Percentiles rank a stretch among this genome's conserved stretches.
Conservation (phyloP, 305 asterid species). For the Petunia hybrid region DNA sequence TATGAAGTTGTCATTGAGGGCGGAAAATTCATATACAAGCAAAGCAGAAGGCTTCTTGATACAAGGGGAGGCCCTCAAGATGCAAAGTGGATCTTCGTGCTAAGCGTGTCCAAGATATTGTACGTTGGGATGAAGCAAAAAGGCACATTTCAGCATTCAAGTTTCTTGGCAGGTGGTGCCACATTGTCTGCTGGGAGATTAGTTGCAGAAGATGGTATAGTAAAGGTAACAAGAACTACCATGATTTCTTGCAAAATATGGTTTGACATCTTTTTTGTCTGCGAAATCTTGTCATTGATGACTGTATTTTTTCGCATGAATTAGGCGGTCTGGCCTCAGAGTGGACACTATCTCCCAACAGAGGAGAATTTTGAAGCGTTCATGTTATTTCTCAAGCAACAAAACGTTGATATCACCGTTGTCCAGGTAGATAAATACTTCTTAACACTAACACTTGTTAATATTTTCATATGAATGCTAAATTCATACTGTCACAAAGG, state of each 20-base stretch:
- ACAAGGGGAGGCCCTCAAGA: slow-evolving; percentile 67
- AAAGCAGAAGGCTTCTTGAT: slow-evolving; percentile 67
- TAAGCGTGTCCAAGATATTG: slow-evolving; percentile 67
- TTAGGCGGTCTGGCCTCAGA: slow-evolving; percentile 96
- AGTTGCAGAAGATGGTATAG: slow-evolving; percentile 72
- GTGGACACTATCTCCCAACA: slow-evolving; percentile 96
- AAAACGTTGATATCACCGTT: slow-evolving; percentile 60
- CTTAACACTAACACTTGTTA: not conserved
- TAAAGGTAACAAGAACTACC: slow-evolving; percentile 55
- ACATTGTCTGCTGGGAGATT: slow-evolving; percentile 86
- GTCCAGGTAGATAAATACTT: slow-evolving; percentile 57
- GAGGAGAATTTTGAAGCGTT: slow-evolving; percentile 87
- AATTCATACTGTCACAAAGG: not conserved
- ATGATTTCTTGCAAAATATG: slow-evolving; percentile 1
- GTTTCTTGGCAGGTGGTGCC: slow-evolving; percentile 94
- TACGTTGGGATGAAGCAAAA: slow-evolving; percentile 76
- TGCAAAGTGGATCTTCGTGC: slow-evolving; percentile 85
- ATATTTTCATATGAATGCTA: not conserved
- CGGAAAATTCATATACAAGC: slow-evolving; percentile 67
- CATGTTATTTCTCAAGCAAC: slow-evolving; percentile 63
- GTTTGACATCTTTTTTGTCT: not conserved
- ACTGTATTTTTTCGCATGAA: not conserved
- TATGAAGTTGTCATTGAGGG: slow-evolving; percentile 64
- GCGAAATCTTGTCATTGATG: not conserved
- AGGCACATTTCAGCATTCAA: slow-evolving; percentile 86